Evolutionary conservation across 345 rosid species (phyloP).

Genomic region (Chamaenerion angustifolium): DNA sequence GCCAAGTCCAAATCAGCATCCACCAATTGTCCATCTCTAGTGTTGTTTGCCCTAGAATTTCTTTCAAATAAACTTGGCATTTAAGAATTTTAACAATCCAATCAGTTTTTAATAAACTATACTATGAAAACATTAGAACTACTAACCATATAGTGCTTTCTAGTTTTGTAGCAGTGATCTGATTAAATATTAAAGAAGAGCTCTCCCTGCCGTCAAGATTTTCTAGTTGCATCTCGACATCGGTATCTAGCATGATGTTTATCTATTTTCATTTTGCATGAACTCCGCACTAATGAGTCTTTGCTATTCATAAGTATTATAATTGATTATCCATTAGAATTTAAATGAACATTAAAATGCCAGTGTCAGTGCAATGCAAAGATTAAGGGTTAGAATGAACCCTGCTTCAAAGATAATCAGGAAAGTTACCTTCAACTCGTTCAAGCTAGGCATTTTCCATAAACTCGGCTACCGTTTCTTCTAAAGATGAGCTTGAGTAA

Average conservation of each 20-base stretch:
- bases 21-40: not conserved
- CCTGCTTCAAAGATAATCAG: too few relatives aligned
- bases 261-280: not conserved
- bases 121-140: not conserved
- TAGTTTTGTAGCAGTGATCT: not conserved
- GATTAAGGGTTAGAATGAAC: not conserved
- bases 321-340: not conserved
- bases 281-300: not conserved
- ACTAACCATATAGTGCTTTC: not conserved
- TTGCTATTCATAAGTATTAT: not conserved
- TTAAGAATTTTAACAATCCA: not conserved
- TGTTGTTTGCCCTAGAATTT: not conserved
- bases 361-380: not conserved
- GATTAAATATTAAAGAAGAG: not conserved
- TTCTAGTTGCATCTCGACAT: not conserved
- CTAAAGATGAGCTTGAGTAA: not conserved
- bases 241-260: not conserved
- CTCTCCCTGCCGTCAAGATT: not conserved
- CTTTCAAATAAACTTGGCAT: too few relatives aligned
- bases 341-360: not conserved
- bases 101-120: not conserved
- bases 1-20: not conserved
- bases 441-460: slow-evolving; percentile 61
- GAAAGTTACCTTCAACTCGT: slow-evolving; percentile 33
- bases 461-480: slow-evolving; percentile 36